Percentiles rank a stretch among this genome's conserved stretches.
Evolutionary conservation across 306 rosid genomes (phyloP).

Genomic region (Quercus engelmannii): DNA sequence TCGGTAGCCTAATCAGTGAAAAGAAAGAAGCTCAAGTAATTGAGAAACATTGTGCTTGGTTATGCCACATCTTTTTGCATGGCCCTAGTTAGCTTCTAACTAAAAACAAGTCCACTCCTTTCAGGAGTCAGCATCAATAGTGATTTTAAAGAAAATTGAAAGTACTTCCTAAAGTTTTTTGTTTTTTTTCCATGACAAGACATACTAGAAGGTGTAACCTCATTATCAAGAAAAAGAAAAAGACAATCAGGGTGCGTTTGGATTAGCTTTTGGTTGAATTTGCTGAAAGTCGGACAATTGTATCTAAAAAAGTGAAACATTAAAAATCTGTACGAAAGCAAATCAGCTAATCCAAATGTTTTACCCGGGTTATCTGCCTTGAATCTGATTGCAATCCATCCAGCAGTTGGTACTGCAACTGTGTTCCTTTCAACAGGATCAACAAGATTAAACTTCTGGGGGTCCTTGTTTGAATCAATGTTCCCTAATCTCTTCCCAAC

Average conservation of each 20-base stretch:
- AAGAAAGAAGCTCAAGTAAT: not conserved
- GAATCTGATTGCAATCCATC: slow-evolving; percentile 82
- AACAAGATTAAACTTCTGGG: slow-evolving; percentile 49
- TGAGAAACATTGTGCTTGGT: not conserved
- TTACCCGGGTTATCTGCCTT: slow-evolving; percentile 76
- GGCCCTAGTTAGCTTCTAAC: not conserved
- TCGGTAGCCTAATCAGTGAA: not conserved
- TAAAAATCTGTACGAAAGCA: too few relatives aligned
- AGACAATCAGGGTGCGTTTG: not conserved
- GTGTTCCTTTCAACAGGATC: slow-evolving; percentile 83
- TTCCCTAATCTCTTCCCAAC: slow-evolving; percentile 68
- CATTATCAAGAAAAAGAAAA: not conserved
- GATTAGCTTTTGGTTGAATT: too few relatives aligned
- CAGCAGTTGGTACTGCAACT: slow-evolving; percentile 53
- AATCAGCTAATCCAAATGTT: too few relatives aligned
- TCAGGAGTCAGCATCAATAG: not conserved
- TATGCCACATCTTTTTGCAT: not conserved
- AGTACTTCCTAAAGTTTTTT: not conserved
- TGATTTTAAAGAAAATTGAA: not conserved
- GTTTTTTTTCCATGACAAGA: not conserved
- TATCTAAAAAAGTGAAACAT: too few relatives aligned
- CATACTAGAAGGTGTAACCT: not conserved
- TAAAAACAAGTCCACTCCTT: not conserved
- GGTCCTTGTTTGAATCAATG: slow-evolving; percentile 54
- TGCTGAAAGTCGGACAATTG: too few relatives aligned